Percentiles rank a stretch among this genome's conserved stretches.
Evolutionary conservation across 2,329 filamentous ascomycete genomes (phyloP).

Genomic region (Paradendryphiella salina): DNA sequence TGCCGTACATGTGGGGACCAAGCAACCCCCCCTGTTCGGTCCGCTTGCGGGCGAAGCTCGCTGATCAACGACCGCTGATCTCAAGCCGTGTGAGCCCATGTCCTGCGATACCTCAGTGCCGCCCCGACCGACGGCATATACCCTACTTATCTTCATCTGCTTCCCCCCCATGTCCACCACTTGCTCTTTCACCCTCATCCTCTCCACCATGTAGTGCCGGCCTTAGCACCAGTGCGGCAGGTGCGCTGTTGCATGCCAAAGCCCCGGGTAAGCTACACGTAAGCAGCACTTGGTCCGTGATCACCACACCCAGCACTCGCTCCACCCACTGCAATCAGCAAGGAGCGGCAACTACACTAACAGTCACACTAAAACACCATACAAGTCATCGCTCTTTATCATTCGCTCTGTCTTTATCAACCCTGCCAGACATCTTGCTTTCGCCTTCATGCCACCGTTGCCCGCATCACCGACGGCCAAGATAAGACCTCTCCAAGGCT

Average conservation of each 20-base stretch:
- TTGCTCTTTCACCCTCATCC: neutral
- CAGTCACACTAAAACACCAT: neutral
- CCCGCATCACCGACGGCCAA: conserved; percentile 13
- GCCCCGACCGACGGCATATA: neutral
- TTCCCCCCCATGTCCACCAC: neutral
- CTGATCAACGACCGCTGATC: conserved; percentile 14
- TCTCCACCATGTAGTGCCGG: neutral
- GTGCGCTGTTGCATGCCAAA: conserved; percentile 16
- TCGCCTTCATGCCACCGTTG: conserved; percentile 8
- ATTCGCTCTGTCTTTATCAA: neutral
- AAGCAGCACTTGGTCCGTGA: conserved; percentile 17
- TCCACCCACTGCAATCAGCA: conserved; percentile 7
- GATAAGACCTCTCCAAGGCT: conserved; percentile 16
- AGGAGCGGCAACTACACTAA: conserved; percentile 3
- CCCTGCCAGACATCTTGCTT: neutral
- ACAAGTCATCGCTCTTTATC: neutral
- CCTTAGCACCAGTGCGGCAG: conserved; percentile 21
- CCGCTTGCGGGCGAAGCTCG: conserved; percentile 16
- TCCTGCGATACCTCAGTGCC: neutral
- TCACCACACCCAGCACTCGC: conserved; percentile 12
- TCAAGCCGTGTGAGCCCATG: neutral
- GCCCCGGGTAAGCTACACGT: conserved; percentile 20
- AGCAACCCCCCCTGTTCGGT: conserved; percentile 13
- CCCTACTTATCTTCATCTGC: neutral
- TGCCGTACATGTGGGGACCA: conserved; percentile 8